These are phyloP conservation scores for Arachis hypogaea DNA, from an alignment of 306 rosid genomes.

Conservation along the genomic window DNA sequence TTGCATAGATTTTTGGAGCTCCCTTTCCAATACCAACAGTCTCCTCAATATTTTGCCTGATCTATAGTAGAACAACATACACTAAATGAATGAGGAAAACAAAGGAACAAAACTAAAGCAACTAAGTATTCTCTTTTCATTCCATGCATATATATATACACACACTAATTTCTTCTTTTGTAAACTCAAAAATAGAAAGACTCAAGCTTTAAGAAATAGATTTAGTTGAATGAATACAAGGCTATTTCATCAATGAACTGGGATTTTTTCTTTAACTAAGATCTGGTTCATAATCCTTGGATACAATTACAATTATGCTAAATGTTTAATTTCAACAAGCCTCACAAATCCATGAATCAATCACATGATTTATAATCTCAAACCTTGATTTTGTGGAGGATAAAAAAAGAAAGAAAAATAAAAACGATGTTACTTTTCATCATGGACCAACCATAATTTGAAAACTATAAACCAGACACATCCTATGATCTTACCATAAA, in stretches of 20 bases:
- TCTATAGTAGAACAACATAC: slow-evolving; percentile 39
- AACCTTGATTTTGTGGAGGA: background rate
- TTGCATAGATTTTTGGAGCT: slow-evolving; percentile 65
- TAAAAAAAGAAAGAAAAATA: too few relatives aligned
- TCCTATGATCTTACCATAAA: background rate
- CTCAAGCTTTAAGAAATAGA: too few relatives aligned
- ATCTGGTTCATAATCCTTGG: background rate
- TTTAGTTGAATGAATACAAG: slow-evolving; percentile 9
- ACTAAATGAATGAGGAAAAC: slow-evolving; percentile 11
- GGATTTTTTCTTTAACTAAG: background rate
- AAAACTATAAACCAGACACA: background rate
- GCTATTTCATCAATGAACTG: slow-evolving; percentile 6
- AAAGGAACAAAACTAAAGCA: slow-evolving; percentile 21
- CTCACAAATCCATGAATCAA: too few relatives aligned
- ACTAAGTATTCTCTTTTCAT: background rate
- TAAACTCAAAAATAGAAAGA: background rate
- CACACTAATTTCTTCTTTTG: background rate
- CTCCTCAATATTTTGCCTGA: slow-evolving; percentile 62
- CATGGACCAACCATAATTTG: background rate
- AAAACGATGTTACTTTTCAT: background rate
- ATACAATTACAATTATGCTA: background rate
- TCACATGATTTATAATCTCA: background rate
- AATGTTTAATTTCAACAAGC: background rate
- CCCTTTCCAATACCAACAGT: slow-evolving; percentile 71
- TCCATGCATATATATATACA: background rate